Percentiles rank a stretch among this genome's conserved stretches.
Conservation (phyloP, 176 grass and related monocot genomes). For the Oryza longistaminata region DNA sequence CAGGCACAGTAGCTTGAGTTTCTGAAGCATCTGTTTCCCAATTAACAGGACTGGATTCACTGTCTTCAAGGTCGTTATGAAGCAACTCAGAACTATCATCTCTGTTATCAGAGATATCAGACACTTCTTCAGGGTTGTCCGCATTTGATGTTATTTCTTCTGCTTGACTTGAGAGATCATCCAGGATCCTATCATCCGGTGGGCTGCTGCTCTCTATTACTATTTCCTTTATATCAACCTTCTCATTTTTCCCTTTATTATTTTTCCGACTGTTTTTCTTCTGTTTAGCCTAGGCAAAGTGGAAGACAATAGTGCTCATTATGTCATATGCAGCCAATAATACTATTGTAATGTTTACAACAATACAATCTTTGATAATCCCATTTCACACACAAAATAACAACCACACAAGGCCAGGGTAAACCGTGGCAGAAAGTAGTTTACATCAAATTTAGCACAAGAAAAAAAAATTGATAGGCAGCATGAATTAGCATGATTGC, state of each 20-base stretch:
- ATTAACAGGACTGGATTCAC: constrained; percentile 62
- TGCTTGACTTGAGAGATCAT: constrained; percentile 53
- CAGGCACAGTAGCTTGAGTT: constrained; percentile 51
- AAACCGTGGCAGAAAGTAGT: not conserved
- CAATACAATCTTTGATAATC: not conserved
- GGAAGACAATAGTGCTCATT: not conserved
- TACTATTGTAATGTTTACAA: not conserved
- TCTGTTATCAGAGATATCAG: constrained; percentile 80
- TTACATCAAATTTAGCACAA: not conserved
- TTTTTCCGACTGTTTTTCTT: constrained; percentile 79
- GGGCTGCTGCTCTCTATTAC: constrained; percentile 28
- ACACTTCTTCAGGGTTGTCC: constrained; percentile 64
- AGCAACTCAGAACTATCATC: constrained; percentile 69
- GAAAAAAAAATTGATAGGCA: not conserved
- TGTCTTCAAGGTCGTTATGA: constrained; percentile 69
- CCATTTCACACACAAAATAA: constrained; percentile 28
- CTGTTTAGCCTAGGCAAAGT: constrained; percentile 66
- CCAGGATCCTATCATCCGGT: constrained; percentile 58
- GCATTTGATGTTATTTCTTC: constrained; percentile 63
- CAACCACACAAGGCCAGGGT: not conserved
- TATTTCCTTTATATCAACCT: constrained; percentile 48
- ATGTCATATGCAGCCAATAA: not conserved
- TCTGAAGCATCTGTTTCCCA: constrained; percentile 90
- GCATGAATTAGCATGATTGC: constrained; percentile 8
- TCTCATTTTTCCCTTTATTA: constrained; percentile 75